A percentile compares a stretch with the other conserved stretches of the same genome.
Evolutionary conservation across 805 yeast species (phyloP).

Genomic region (Hanseniaspora pseudoguilliermondii): DNA sequence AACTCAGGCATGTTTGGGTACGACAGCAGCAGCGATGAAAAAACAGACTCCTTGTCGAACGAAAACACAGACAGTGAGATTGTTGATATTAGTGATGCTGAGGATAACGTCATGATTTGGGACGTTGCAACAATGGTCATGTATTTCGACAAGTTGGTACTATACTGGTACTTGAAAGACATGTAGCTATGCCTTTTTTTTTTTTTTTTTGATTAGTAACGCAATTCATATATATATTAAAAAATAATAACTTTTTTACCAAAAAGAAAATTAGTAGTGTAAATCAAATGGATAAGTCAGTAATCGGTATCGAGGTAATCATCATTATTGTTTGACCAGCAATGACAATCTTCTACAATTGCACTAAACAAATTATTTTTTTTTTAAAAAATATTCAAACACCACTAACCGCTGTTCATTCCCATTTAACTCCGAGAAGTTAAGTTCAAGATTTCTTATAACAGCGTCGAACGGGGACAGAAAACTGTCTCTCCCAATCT

Average conservation of each 20-base stretch:
- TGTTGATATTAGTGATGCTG: neutral
- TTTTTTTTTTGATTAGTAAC: neutral
- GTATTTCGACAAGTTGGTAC: conserved; percentile 3
- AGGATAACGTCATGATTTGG: conserved; percentile 12
- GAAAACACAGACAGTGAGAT: conserved; percentile 6
- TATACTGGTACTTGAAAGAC: conserved; percentile 4
- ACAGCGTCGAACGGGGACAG: conserved; percentile 13
- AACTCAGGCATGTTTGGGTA: conserved; percentile 9
- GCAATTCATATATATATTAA: neutral
- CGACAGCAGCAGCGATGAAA: neutral
- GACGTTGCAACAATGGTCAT: conserved; percentile 5
- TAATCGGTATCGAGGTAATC: conserved; percentile 14
- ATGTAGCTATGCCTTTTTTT: neutral
- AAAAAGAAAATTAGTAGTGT: neutral
- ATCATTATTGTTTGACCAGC: no score
- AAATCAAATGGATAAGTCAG: conserved; percentile 11
- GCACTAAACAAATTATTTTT: conserved; percentile 14
- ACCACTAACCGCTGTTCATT: conserved; percentile 14
- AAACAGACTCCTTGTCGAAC: neutral
- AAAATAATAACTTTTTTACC: neutral
- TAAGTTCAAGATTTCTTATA: conserved; percentile 12
- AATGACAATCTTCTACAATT: conserved; percentile 12
- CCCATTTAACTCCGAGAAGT: conserved; percentile 10
- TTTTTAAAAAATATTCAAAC: conserved; percentile 1
- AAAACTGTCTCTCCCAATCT: conserved; percentile 7